Percentiles rank a stretch among this genome's conserved stretches.
Conservation (phyloP, 768 basidiomycete genomes). For the Sporobolomyces phaffii region DNA sequence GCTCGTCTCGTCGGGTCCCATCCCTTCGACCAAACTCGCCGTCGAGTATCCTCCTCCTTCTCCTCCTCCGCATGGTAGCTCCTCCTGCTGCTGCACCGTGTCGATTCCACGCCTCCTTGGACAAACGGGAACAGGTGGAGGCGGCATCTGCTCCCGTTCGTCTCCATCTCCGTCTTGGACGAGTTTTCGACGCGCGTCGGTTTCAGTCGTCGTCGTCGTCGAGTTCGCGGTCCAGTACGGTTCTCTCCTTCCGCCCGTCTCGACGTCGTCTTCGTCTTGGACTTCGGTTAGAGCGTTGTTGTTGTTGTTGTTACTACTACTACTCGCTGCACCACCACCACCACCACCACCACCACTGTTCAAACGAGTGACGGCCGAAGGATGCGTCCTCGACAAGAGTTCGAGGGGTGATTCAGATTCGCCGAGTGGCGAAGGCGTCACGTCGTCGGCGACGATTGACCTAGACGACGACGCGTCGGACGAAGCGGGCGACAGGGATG, state of each 20-base stretch:
- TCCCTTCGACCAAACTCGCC: slow-evolving; percentile 1
- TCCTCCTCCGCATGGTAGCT: background rate
- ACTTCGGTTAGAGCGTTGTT: no score
- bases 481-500: background rate
- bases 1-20: slow-evolving; percentile 7
- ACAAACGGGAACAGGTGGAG: no score
- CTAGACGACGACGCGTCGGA: no score
- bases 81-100: background rate
- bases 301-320: no score
- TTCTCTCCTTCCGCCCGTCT: background rate
- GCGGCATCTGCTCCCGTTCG: background rate
- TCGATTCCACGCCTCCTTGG: no score
- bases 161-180: no score
- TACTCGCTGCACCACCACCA: no score
- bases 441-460: no score
- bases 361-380: slow-evolving; percentile 18
- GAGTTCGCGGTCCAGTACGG: no score
- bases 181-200: no score
- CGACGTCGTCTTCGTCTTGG: background rate
- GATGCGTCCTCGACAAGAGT: background rate
- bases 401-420: slow-evolving; percentile 2
- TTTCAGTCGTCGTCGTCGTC: no score
- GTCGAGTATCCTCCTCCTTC: background rate
- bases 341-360: no score
- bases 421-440: background rate